These are phyloP conservation scores for Candida corydali DNA, from an alignment of 805 yeast genomes.

Conservation along the genomic window DNA sequence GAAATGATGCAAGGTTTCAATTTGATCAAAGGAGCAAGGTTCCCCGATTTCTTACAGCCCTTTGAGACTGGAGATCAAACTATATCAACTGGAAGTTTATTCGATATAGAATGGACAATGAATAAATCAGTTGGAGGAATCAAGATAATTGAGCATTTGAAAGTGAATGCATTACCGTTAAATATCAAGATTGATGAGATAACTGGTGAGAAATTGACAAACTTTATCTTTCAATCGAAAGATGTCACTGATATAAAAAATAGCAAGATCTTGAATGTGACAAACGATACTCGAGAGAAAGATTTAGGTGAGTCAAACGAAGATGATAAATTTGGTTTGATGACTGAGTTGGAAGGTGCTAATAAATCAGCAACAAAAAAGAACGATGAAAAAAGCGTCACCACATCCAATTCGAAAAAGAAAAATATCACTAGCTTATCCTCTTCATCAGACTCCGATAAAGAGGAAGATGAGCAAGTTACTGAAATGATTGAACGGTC, in stretches of 20 bases:
- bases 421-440: constrained; percentile 4
- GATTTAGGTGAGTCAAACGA: constrained; percentile 4
- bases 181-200: constrained; percentile 34
- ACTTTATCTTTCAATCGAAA: constrained; percentile 31
- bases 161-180: constrained; percentile 34
- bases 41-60: constrained; percentile 33
- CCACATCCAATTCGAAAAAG: constrained; percentile 1
- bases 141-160: constrained; percentile 34
- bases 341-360: constrained; percentile 11
- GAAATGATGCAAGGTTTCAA: constrained; percentile 36
- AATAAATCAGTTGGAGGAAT: constrained; percentile 41
- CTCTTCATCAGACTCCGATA: not conserved
- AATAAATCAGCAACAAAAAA: constrained; percentile 11
- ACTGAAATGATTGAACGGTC: constrained; percentile 74
- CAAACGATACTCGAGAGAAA: constrained; percentile 3
- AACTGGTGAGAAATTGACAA: constrained; percentile 36
- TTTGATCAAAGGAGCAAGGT: constrained; percentile 27
- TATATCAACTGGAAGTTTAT: constrained; percentile 14
- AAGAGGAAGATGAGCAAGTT: constrained; percentile 21
- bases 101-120: constrained; percentile 39
- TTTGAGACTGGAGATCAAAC: constrained; percentile 6
- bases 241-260: constrained; percentile 10
- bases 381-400: not conserved
- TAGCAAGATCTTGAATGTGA: constrained; percentile 9
- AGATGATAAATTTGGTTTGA: constrained; percentile 11